Base-by-base conservation (phyloP, 768 basidiomycete genomes). In the Cantharellus anzutake region DNA sequence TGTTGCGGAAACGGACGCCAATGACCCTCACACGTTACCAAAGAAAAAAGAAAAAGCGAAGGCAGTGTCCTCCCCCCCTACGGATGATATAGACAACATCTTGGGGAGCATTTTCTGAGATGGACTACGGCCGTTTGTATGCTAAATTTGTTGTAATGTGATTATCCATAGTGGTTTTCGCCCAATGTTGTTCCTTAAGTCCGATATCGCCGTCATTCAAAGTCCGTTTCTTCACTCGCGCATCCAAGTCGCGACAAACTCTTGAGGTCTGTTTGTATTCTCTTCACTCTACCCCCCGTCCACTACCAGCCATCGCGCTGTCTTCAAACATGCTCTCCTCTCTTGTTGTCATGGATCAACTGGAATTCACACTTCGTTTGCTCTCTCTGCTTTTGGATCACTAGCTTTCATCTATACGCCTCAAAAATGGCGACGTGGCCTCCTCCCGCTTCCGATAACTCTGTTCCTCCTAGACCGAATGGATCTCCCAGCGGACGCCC, bases 301-400 rank as follows among this genome's bases (percentile, higher is more conserved):
- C 11, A 48, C 44, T 48, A 29, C 20, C 44, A 48, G 44, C 44
- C 44, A 11, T 48, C 44, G 38, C 38, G 52, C 52, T 55, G 52
- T 55, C 11, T 37, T 11, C 11, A 7, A 11, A 7, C 14, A 11
- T 11, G 11, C 52, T 55, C 11, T 55, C 35, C 35, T 37, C 11
- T 55, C 52, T 60, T 20, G 16, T 20, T 44, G 51, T 42, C 53
- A 38, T 57, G 48, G 53, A 60, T 20, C 38, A 42, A 29, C 67
- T 77, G 78, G 80, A 75, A 80, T 80, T 80, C 83, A 75, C 82
- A 80, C 74, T 76, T 75, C 77, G 76, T 70, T 78, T 75, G 67
- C 61, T 61, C 70, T 71, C 73, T 74, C 73, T 76, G 75, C 77
- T 74, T 78, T 74, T 78, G 71, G 72, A 73, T 70, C 73, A 38